Base-by-base conservation (phyloP, 2,329 filamentous ascomycete genomes). In the Fusarium nisikadoi region DNA sequence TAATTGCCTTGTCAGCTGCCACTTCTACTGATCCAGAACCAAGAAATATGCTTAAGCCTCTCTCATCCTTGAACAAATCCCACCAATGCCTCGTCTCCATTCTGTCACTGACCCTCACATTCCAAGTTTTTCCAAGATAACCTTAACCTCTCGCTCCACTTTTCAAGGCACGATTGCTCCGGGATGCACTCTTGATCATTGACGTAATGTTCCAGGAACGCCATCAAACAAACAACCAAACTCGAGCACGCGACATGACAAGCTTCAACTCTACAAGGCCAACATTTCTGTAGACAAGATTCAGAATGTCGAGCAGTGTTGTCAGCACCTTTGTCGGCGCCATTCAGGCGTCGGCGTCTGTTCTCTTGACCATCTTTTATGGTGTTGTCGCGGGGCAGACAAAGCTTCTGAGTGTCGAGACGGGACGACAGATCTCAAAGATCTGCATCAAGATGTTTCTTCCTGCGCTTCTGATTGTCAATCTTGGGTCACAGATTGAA, bases 361-460 rank as follows among this genome's bases (percentile, higher is more conserved):
- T 71, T 25, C 49, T 71, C 12, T 59, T 71, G 29, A 71, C 68
- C n/a, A 71, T 71, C 14, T 68, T 54, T 7, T 71, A 71, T 33
- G 68, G 68, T 42, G 62, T 71, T 19, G 25, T 71, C 20, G 68
- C 68, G 13, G 68, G 68, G 0, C 68, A 71, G 57, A 56, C 62
- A 4, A 68, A 53, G 25, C 68, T 71, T 20, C 68, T 71, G 16
- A 71, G 52, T 7, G 68, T 71, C 9, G 68, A 71, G 47, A 71
- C 68, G 13, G 68, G 68, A 17, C 42, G 68, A 14, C 68, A 71
- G 19, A 71, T 71, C 42, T 71, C 68, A 16, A 68, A 55, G 41
- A 49, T 71, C 36, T 71, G 68, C 33, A 71, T 71, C 53, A 71
- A 71, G 16, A 71, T 71, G 68, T 71, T 71, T 46, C 68, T 71